These are phyloP conservation scores for Pseudocercospora ulei DNA, from an alignment of 2,329 filamentous ascomycete species.

Conservation along the genomic window DNA sequence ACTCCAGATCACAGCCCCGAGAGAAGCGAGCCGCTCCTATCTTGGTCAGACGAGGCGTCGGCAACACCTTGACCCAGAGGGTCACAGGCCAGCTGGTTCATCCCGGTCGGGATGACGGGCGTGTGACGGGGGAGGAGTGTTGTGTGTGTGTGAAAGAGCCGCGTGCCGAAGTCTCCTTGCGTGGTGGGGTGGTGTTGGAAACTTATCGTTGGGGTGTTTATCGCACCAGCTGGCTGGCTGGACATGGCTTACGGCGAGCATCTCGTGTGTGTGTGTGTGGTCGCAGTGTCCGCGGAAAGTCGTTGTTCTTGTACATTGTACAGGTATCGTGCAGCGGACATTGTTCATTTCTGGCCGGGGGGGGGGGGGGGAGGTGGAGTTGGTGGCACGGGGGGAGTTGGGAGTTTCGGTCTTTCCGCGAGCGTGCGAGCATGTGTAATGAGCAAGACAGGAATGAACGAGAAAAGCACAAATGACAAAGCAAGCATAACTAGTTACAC, in stretches of 20 bases:
- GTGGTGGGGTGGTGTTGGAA: background rate
- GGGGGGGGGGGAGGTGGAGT: background rate
- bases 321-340: constrained; percentile 1
- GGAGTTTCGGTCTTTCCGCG: too few relatives aligned
- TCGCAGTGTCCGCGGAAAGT: background rate
- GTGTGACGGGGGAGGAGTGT: background rate
- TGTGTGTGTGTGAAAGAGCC: constrained; percentile 11
- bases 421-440: constrained; percentile 8
- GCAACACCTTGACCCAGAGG: too few relatives aligned
- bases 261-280: constrained; percentile 13
- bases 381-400: background rate
- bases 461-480: background rate
- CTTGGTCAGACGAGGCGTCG: background rate
- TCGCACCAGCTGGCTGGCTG: too few relatives aligned
- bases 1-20: constrained; percentile 2
- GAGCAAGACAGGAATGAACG: constrained; percentile 8
- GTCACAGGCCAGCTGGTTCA: too few relatives aligned
- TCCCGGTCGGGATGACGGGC: too few relatives aligned
- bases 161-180: constrained; percentile 10
- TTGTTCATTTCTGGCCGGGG: constrained; percentile 1
- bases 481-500: too few relatives aligned
- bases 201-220: background rate
- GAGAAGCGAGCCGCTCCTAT: background rate
- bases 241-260: constrained; percentile 14
- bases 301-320: constrained; percentile 5